Evolutionary conservation across 129 eudicot species (phyloP).

Genomic region (Deinandra increscens): DNA sequence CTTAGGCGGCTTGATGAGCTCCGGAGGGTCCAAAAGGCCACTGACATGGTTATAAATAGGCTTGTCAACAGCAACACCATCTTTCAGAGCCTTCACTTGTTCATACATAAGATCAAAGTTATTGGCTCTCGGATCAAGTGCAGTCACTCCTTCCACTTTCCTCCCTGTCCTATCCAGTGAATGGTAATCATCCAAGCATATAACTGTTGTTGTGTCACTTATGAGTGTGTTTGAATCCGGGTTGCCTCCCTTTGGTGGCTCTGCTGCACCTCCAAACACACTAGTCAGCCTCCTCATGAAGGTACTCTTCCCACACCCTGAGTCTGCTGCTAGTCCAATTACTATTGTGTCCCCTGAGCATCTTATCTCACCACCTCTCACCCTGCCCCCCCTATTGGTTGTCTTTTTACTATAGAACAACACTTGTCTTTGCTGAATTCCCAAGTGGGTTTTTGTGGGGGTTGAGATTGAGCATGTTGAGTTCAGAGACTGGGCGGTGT

Average conservation of each 20-base stretch:
- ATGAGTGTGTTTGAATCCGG: conserved; percentile 96
- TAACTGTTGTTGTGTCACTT: conserved; percentile 90
- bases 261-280: conserved; percentile 97
- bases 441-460: conserved; percentile 61
- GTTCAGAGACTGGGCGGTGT: conserved; percentile 68
- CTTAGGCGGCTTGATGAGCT: conserved; percentile 93
- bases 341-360: conserved; percentile 74
- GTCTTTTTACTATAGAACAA: conserved; percentile 45
- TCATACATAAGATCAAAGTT: conserved; percentile 96
- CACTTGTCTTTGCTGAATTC: conserved; percentile 67
- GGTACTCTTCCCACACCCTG: conserved; percentile 96
- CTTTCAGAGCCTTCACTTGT: conserved; percentile 85
- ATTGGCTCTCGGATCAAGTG: conserved; percentile 92
- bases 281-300: conserved; percentile 95
- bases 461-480: conserved; percentile 72
- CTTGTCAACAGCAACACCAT: conserved; percentile 67
- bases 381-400: conserved; percentile 31
- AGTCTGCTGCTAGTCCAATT: conserved; percentile 94
- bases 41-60: conserved; percentile 91
- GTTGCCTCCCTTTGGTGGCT: conserved; percentile 94
- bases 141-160: conserved; percentile 90
- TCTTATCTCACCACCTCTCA: conserved; percentile 38
- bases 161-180: conserved; percentile 91
- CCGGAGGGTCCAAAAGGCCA: conserved; percentile 93
- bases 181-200: conserved; percentile 92